phyloP scores from a whole-genome alignment of 306 rosid species.

The Adenanthera pavonina region DNA sequence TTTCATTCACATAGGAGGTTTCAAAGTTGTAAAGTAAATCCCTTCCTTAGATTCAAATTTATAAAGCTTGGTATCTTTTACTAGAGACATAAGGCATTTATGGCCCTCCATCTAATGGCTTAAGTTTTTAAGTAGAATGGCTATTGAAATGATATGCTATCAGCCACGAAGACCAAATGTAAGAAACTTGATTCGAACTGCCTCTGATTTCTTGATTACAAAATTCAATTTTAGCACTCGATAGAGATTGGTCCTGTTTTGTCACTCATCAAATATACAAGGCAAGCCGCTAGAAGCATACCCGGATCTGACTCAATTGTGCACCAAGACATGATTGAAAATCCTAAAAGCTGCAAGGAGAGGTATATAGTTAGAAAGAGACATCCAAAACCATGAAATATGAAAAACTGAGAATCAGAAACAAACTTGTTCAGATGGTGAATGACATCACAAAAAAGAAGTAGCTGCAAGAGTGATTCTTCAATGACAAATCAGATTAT shows the following conservation, averaged over 20 bases:
- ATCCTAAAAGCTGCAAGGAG: slow-evolving; percentile 50
- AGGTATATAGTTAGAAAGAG: background rate
- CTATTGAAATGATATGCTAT: background rate
- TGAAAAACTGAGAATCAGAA: background rate
- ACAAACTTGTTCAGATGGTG: background rate
- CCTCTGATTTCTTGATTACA: background rate
- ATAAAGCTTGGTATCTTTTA: too few species aligned
- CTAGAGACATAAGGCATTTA: background rate
- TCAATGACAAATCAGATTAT: background rate
- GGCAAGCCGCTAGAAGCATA: slow-evolving; percentile 39
- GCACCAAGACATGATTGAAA: slow-evolving; percentile 92
- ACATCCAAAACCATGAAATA: slow-evolving; percentile 7
- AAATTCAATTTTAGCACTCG: background rate
- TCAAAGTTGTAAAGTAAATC: background rate
- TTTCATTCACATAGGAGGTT: background rate
- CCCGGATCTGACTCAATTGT: slow-evolving; percentile 99
- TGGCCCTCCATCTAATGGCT: slow-evolving; percentile 8
- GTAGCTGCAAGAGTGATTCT: background rate
- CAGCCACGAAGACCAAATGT: background rate
- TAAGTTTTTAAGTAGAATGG: background rate
- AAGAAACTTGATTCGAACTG: background rate
- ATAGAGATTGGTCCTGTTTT: background rate
- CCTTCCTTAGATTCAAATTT: background rate
- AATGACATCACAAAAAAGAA: background rate
- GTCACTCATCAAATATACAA: background rate